Percentiles rank a stretch among this genome's conserved stretches.
Conservation (phyloP, 148 eudicot species). For the Dysphania ambrosioides region DNA sequence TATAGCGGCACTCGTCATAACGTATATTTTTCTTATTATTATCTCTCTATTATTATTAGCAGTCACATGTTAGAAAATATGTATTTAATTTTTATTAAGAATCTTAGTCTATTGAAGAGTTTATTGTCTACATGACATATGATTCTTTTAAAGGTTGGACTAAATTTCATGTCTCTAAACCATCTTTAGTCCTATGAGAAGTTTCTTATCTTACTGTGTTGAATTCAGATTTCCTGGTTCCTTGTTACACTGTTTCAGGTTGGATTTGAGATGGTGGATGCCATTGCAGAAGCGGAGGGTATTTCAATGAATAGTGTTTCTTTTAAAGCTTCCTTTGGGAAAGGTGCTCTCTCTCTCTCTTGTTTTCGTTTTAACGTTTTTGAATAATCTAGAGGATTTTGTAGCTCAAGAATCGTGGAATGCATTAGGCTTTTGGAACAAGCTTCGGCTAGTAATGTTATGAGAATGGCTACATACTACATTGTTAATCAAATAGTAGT, state of each 20-base stretch:
- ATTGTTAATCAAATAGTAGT: no score
- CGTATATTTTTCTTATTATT: neutral
- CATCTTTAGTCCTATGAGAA: neutral
- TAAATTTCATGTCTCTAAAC: neutral
- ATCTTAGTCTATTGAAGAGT: neutral
- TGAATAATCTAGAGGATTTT: neutral
- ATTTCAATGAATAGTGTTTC: conserved; percentile 64
- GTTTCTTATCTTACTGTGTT: neutral
- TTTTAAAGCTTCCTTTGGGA: conserved; percentile 68
- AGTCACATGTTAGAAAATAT: neutral
- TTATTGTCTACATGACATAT: neutral
- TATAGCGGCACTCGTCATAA: conserved; percentile 4
- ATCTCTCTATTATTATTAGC: neutral
- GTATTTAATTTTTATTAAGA: neutral
- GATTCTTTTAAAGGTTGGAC: no score
- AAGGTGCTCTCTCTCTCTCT: conserved; percentile 47
- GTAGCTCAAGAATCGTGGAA: neutral
- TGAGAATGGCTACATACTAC: no score
- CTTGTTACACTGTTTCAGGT: conserved; percentile 40
- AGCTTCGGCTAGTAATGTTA: no score
- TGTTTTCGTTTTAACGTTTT: neutral
- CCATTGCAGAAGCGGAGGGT: conserved; percentile 85
- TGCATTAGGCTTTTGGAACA: neutral
- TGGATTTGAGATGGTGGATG: conserved; percentile 88
- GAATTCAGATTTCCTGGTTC: neutral